Base-by-base conservation (phyloP, 192 early-diverging fungal species). In the Fimicolochytrium jonesii region DNA sequence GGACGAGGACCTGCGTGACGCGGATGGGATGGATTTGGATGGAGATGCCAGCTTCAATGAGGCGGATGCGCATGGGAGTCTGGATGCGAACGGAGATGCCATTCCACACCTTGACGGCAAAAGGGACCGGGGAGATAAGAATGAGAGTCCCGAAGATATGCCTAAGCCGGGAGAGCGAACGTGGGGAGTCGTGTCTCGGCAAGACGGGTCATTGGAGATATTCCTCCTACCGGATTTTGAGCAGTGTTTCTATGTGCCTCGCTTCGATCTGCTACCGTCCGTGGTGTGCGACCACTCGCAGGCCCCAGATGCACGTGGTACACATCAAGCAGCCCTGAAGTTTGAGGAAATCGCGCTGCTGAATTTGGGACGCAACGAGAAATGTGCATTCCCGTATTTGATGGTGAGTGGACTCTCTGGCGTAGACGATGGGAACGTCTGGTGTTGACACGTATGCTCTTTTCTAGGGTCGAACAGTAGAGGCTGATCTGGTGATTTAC, bases 401-500 rank as follows among this genome's bases (percentile, higher is more conserved):
- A 75, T 93, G 44, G 88, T 89, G 81, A 71, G 74, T 32, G 13
- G 18, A 17, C 18, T 69, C 54, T 17, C 54, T 52, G 10, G 10
- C 9, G 10, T 7, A 39, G 7, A 17, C 37, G 37, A 39, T 39
- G 7, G 37, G 37, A 39, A 39, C 37, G 7, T 39, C 37, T 39
- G 9, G 7, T 39, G 43, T 15, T 3, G 3, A 3, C 18, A 23
- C 2, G n/a, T 44, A 6, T 22, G 43, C 43, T 13, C 15, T 68
- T 20, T 55, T 11, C 11, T 70, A 90, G 88, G 77, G 71, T 23
- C 79, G 86, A 32, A 86, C 87, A 6, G 72, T 68, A 23, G 69
- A 76, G 7, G 74, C 79, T 9, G 89, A 93, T 59, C 76, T 93
- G 9, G 70, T 87, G 7, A 81, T 91, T 1, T 93, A 92, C 68